Base-by-base conservation (phyloP, 2,329 filamentous ascomycete genomes). In the Geoglossum cookeanum region DNA sequence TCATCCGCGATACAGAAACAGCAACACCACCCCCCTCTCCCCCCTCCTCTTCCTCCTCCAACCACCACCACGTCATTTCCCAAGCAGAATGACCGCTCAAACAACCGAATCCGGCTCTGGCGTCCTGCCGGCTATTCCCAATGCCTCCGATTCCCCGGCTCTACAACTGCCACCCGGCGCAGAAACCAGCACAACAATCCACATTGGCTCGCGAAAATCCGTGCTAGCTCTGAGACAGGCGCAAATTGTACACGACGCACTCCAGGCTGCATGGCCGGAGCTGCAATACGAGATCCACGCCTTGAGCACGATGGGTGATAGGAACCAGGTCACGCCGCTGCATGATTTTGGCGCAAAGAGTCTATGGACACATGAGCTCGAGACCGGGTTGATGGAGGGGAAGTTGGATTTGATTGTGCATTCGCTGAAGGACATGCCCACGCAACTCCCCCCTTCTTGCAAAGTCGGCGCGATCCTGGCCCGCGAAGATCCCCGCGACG, bases 381-480 rank as follows among this genome's bases (percentile, higher is more conserved):
- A 98, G 71, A 84, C 83, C n/a, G 75, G 82, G 65, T 77, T 96
- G 56, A 73, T 83, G 55, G 76, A 78, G 33, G 77, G 79, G 54
- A 75, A 86, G 62, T 71, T 95, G 60, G 88, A 95, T 72, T 71
- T 94, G 52, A 84, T 95, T 61, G 86, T 95, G 60, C 92, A 98
- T 73, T 88, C 83, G 60, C 75, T 96, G 68, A 98, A 98, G 78
- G 79, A 98, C 73, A 94, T 98, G 79, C 92, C 92, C 37, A 98
- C 92, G 0, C 77, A 81, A 58, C 75, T 98, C 33, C 91, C 92
- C 3, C 70, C 75, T 1, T 81, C 83, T 56, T 88, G 87, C 65
- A 72, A 75, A 13, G 76, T 97, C 56, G 89, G 85, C 55, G 84
- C 82, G 64, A 83, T 94, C 60, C 81, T 87, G 62, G 76, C 77